These are phyloP conservation scores for Trichoderma sp. DNA, from an alignment of 2,329 filamentous ascomycete genomes.

Conservation along the genomic window DNA sequence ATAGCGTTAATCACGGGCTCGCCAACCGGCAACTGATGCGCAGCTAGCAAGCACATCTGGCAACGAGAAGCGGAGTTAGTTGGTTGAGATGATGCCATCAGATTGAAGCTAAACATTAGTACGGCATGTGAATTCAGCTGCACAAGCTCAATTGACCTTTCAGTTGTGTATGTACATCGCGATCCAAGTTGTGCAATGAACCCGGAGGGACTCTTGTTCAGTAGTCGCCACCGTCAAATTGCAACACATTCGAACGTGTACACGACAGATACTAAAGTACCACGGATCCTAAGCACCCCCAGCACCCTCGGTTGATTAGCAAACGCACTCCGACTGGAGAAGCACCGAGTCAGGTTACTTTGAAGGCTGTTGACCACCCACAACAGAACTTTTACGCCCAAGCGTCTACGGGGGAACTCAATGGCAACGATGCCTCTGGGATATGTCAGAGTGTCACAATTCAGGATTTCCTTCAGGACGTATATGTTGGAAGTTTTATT, in stretches of 20 bases:
- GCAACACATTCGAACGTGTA: too few relatives aligned
- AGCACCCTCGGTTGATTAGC: neutral
- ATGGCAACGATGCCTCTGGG: neutral
- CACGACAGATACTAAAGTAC: neutral
- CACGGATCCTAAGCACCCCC: neutral
- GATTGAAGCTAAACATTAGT: neutral
- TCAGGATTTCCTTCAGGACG: too few relatives aligned
- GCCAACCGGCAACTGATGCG: neutral
- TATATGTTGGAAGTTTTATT: too few relatives aligned
- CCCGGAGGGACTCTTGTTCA: neutral
- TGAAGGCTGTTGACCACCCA: neutral
- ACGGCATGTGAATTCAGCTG: neutral
- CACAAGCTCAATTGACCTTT: neutral
- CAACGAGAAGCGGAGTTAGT: conserved; percentile 4
- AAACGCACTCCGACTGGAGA: neutral
- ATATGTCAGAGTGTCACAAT: too few relatives aligned
- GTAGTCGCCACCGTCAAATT: neutral
- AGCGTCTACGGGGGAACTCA: neutral
- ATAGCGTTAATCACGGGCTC: neutral
- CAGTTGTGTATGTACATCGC: neutral
- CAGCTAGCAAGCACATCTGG: neutral
- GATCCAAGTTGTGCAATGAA: neutral
- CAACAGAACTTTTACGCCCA: neutral
- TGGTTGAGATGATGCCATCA: neutral
- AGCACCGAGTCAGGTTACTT: neutral